Evolutionary conservation across 345 rosid genomes (phyloP), one percentile per base, ranked within the genome.

Genomic region (Moricandia arvensis): DNA sequence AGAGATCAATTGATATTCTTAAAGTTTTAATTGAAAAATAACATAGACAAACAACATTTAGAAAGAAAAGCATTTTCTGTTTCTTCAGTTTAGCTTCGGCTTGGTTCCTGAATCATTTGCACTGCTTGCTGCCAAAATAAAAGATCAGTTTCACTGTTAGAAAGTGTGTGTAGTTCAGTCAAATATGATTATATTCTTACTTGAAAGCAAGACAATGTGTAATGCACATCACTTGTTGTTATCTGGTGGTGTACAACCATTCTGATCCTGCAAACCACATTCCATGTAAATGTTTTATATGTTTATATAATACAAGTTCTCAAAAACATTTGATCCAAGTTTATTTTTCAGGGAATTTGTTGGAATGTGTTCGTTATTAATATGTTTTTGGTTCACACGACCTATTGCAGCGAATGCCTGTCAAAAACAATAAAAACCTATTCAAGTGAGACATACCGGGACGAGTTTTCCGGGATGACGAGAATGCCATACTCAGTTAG

Each of bases 221-320:
- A 87, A 21, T 89, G 91, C 75, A 91, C 92, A 74, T 94, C 98
- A 35, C 82, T 86, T 61, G 83, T 75, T 11, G 96, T 91, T 76
- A 94, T 86, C 59, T 93, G 98, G 77, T 93, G 87, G 82, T 91
- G 97, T 43, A 91, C 72, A 15, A 91, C 98, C 78, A 90, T 81
- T 79, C 97, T 83, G 35, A 91, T 82, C 53, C 97, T 94, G 91
- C 24, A 34, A 35, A 10, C 9, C 30, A 18, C 29, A 17, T 62
- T 9, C 49, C 66, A 18, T 27, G 3, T 62, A 16, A 10, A 17
- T n/a, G 8, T 12, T 13, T 45, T 45, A 41, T 45, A 41, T 41
- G 12, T 41, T 21, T 55, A 34, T 21, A 29, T 29, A 29, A 2
- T 29, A 29, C 31, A 29, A 29, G 31, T 29, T 29, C 4, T 29